These are phyloP conservation scores for Suhomyces canberraensis DNA, from an alignment of 805 yeast species.

Conservation along the genomic window DNA sequence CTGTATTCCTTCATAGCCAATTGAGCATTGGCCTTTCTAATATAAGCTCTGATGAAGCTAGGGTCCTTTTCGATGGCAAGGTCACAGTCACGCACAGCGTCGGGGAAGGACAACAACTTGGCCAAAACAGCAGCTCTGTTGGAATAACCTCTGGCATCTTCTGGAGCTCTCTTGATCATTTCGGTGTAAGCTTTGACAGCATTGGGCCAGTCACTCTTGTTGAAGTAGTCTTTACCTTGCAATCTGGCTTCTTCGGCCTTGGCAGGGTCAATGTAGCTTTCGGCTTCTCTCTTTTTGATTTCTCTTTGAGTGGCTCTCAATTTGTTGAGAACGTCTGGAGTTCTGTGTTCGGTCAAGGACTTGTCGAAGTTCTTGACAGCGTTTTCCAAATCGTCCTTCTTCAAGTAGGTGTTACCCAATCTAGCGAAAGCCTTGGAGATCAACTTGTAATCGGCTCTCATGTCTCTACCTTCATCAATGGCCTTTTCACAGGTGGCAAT, in stretches of 20 bases:
- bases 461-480: slow-evolving; percentile 83
- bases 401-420: slow-evolving; percentile 77
- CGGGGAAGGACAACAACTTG: slow-evolving; percentile 95
- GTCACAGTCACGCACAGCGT: slow-evolving; percentile 90
- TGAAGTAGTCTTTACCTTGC: slow-evolving; percentile 84
- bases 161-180: slow-evolving; percentile 96
- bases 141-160: slow-evolving; percentile 93
- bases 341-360: slow-evolving; percentile 94
- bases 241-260: slow-evolving; percentile 95
- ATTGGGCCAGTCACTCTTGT: slow-evolving; percentile 92
- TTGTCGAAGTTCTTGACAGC: slow-evolving; percentile 83
- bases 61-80: slow-evolving; percentile 87
- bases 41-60: slow-evolving; percentile 85
- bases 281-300: slow-evolving; percentile 72
- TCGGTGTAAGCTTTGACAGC: slow-evolving; percentile 94
- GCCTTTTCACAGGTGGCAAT: slow-evolving; percentile 79
- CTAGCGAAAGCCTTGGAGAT: slow-evolving; percentile 93
- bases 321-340: slow-evolving; percentile 87
- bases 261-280: slow-evolving; percentile 79
- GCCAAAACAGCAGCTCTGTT: slow-evolving; percentile 97
- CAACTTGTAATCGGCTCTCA: slow-evolving; percentile 86
- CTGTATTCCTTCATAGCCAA: slow-evolving; percentile 86
- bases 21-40: slow-evolving; percentile 94
- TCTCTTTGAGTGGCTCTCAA: slow-evolving; percentile 85
- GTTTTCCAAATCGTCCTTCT: slow-evolving; percentile 63